These are phyloP conservation scores for Saksenaea vasiformis DNA, from an alignment of 371 early-diverging fungal species.

Conservation along the genomic window DNA sequence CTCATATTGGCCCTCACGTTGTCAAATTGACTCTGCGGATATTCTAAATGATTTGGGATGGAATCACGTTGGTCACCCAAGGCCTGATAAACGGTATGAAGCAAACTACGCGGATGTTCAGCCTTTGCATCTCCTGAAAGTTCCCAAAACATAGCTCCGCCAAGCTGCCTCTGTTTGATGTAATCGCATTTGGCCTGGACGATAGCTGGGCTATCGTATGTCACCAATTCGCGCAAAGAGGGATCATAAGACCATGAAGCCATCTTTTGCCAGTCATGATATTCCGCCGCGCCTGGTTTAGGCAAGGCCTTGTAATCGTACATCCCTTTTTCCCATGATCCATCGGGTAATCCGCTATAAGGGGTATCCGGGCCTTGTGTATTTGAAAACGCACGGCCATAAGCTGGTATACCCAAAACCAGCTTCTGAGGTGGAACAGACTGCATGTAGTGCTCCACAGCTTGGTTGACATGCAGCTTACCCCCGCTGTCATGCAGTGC, in stretches of 20 bases:
- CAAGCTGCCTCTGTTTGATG: constrained; percentile 62
- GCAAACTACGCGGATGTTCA: constrained; percentile 43
- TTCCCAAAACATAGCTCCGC: constrained; percentile 90
- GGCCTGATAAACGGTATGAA: constrained; percentile 35
- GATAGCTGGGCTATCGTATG: constrained; percentile 80
- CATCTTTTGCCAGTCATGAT: constrained; percentile 66
- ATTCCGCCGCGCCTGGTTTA: constrained; percentile 58
- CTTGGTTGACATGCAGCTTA: constrained; percentile 55
- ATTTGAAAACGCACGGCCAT: constrained; percentile 77
- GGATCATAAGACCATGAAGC: constrained; percentile 80
- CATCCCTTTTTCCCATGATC: constrained; percentile 86
- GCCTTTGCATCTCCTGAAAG: constrained; percentile 62
- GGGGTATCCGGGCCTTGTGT: constrained; percentile 17
- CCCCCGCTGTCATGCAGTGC: constrained; percentile 65
- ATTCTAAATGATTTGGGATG: constrained; percentile 48
- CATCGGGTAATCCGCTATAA: constrained; percentile 66
- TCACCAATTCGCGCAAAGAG: constrained; percentile 66
- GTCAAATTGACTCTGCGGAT: constrained; percentile 53
- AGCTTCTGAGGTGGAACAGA: constrained; percentile 73
- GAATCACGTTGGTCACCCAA: constrained; percentile 44
- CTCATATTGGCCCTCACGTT: constrained; percentile 34
- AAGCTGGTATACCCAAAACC: constrained; percentile 74
- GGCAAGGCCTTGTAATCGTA: constrained; percentile 79
- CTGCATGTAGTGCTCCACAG: constrained; percentile 63
- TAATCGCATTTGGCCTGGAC: constrained; percentile 77